Evolutionary conservation across 371 early-diverging fungal genomes (phyloP), one percentile per base, ranked within the genome.

Genomic region (Haplosporangium sp.): DNA sequence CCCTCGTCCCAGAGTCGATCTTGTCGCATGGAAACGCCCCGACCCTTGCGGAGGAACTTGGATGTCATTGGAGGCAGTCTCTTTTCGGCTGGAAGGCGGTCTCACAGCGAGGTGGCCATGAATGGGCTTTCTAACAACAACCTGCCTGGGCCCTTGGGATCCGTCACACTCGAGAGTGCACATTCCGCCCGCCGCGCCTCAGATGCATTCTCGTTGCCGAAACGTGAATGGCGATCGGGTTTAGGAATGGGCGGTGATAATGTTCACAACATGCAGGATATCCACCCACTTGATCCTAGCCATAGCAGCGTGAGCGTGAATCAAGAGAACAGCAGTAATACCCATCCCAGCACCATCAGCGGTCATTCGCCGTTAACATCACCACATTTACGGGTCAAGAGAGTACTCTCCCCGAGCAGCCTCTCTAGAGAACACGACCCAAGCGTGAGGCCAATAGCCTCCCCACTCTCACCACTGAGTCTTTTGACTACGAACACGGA

Each of bases 141-240:
- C 36, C 16, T 48, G 18, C 45, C 55, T 2, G 57, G 60, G 10
- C 38, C 48, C 16, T 43, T 59, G 46, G 53, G 69, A 12, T n/a
- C 58, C 4, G 29, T 38, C 1, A 56, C 45, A 8, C 16, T 55
- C 37, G 67, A 73, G 16, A 46, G 59, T 10, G 47, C 43, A 21
- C 53, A 41, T 6, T 36, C 59, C 23, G 23, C 55, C 11, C 58
- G 73, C 12, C 57, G 73, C 16, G 62, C 73, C 1, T 73, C 73
- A 13, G 73, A 73, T 54, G 63, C 63, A 16, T 63, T 62, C 20
- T 51, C 63, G 36, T 23, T 65, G 20, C 14, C 59, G 13, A 73
- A 67, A 46, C 62, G 73, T 5, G 73, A 73, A 12, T 73, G 73
- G 73, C 62, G 73, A 16, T 57, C 67, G 1, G 73, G 65, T 20